phyloP scores from a whole-genome alignment of 164 flowering plant species.

The Nymphaea thermarum region DNA sequence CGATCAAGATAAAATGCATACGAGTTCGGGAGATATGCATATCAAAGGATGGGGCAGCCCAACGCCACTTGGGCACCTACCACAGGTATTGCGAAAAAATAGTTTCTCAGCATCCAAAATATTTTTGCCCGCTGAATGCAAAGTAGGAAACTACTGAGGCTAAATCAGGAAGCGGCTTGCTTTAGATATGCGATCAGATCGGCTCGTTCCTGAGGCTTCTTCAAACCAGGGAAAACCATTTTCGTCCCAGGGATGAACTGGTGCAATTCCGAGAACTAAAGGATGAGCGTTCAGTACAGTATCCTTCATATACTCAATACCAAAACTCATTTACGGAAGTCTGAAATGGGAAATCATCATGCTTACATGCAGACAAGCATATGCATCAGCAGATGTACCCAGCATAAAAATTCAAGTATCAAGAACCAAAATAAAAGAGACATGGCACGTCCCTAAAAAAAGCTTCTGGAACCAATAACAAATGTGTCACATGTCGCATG shows the following conservation, averaged over 20 bases:
- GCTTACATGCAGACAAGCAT: too few species aligned
- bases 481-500: too few species aligned
- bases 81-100: not conserved
- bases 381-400: too few species aligned
- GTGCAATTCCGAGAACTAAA: not conserved
- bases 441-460: too few species aligned
- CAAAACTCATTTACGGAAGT: too few species aligned
- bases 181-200: slow-evolving; percentile 46
- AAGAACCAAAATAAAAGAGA: too few species aligned
- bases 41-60: not conserved
- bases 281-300: too few species aligned
- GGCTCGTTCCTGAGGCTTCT: slow-evolving; percentile 50
- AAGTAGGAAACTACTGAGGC: not conserved
- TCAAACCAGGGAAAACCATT: slow-evolving; percentile 56
- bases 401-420: too few species aligned
- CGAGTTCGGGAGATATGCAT: not conserved
- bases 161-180: slow-evolving; percentile 12
- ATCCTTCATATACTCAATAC: too few species aligned
- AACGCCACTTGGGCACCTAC: not conserved
- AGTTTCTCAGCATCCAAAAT: not conserved
- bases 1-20: not conserved
- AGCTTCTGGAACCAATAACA: too few species aligned
- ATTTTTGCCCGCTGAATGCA: not conserved
- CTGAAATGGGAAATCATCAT: too few species aligned
- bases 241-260: slow-evolving; percentile 56